phyloP scores from a whole-genome alignment of 2,329 filamentous ascomycete genomes.

The Trichoderma brevicompactum region DNA sequence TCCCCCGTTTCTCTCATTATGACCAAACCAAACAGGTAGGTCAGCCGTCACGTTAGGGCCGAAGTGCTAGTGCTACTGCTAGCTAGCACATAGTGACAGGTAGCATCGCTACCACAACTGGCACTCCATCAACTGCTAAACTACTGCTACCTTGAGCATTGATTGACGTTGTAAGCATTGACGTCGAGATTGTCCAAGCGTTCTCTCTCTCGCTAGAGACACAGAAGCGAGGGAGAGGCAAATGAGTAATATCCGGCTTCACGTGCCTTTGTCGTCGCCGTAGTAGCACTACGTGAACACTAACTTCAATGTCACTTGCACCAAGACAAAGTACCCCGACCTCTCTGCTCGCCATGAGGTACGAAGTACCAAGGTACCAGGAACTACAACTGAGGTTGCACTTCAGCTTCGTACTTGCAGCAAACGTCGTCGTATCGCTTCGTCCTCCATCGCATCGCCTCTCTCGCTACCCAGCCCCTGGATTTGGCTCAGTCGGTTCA shows the following conservation, averaged over 20 bases:
- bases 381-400: neutral
- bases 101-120: neutral
- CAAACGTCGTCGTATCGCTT: slow-evolving; percentile 6
- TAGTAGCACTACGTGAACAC: no score
- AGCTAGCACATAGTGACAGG: neutral
- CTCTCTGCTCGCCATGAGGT: no score
- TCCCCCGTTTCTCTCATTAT: neutral
- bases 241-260: slow-evolving; percentile 7
- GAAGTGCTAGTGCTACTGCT: neutral
- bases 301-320: no score
- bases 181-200: neutral
- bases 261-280: neutral
- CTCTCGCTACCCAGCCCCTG: slow-evolving; percentile 28
- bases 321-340: neutral
- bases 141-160: neutral
- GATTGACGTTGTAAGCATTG: slow-evolving; percentile 4
- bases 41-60: slow-evolving; percentile 4
- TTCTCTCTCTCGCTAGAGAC: slow-evolving; percentile 1
- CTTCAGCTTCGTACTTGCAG: neutral
- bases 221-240: slow-evolving; percentile 4
- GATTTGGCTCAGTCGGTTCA: slow-evolving; percentile 4
- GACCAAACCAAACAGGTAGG: slow-evolving; percentile 17
- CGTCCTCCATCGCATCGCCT: slow-evolving; percentile 15
- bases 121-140: neutral
- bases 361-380: no score